Conservation (phyloP, 345 rosid genomes). For the Mangifera indica region DNA sequence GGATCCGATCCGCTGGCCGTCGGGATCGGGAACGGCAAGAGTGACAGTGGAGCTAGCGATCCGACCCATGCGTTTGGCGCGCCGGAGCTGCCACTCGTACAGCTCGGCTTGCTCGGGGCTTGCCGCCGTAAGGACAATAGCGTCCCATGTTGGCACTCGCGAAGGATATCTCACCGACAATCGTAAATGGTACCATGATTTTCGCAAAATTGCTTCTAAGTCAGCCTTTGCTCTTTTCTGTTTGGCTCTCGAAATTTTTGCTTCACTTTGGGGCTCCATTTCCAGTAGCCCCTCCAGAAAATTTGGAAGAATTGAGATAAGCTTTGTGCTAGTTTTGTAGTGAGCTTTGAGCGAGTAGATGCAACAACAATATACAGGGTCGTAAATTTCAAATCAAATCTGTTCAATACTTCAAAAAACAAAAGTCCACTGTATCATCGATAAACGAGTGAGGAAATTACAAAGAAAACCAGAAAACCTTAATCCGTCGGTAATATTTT, state of each 20-base stretch:
- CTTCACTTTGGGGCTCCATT: slow-evolving; percentile 20
- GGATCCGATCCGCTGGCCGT: slow-evolving; percentile 91
- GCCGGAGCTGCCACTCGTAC: slow-evolving; percentile 83
- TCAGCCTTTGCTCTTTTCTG: slow-evolving; percentile 45
- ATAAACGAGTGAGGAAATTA: too few relatives aligned
- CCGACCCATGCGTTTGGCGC: slow-evolving; percentile 84
- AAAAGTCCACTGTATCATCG: too few relatives aligned
- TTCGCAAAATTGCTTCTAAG: slow-evolving; percentile 59
- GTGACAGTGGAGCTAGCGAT: slow-evolving; percentile 79
- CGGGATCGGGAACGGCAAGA: slow-evolving; percentile 84
- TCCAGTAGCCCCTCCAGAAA: background rate
- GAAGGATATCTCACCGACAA: slow-evolving; percentile 85
- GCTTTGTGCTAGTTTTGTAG: background rate
- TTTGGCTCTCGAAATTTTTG: slow-evolving; percentile 30
- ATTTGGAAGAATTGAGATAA: background rate
- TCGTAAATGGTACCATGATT: slow-evolving; percentile 91
- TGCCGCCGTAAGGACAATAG: slow-evolving; percentile 89
- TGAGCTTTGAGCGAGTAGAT: background rate
- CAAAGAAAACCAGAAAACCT: too few relatives aligned
- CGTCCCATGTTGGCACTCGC: slow-evolving; percentile 96
- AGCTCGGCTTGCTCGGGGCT: slow-evolving; percentile 95
- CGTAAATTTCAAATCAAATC: too few relatives aligned
- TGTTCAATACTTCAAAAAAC: too few relatives aligned
- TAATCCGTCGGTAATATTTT: too few relatives aligned
- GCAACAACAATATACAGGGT: background rate